phyloP scores from a whole-genome alignment of 495 filamentous ascomycete species.

The Hyaloscypha bicolor region DNA sequence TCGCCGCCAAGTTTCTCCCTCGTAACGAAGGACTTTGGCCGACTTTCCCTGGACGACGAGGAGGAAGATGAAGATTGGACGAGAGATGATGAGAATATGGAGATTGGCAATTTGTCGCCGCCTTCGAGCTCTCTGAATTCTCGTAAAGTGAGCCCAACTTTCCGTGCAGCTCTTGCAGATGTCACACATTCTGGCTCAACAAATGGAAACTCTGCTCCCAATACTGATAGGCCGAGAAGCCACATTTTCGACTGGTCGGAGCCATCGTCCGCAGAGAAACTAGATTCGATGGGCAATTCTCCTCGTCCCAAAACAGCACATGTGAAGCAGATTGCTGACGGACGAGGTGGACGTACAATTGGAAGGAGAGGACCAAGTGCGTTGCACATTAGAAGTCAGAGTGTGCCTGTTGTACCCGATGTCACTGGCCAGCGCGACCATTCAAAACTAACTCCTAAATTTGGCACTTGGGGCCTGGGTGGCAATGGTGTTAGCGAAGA shows the following conservation, averaged over 20 bases:
- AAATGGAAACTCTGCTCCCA: constrained; percentile 39
- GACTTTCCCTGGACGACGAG: constrained; percentile 54
- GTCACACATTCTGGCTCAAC: constrained; percentile 42
- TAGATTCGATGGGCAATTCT: constrained; percentile 54
- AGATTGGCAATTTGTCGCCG: constrained; percentile 54
- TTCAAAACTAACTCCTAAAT: constrained; percentile 69
- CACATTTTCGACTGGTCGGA: constrained; percentile 91
- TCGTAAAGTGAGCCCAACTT: constrained; percentile 45
- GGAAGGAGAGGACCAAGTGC: constrained; percentile 76
- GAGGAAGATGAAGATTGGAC: constrained; percentile 68
- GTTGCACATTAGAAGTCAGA: constrained; percentile 88
- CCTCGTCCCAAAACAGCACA: constrained; percentile 85
- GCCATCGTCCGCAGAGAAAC: constrained; percentile 58
- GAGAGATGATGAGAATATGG: constrained; percentile 53
- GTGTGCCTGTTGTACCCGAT: constrained; percentile 86
- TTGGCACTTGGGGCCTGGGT: constrained; percentile 85
- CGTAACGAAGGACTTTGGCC: constrained; percentile 42
- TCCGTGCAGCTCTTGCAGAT: constrained; percentile 44
- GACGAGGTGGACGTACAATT: constrained; percentile 70
- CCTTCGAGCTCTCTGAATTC: constrained; percentile 46
- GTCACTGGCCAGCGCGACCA: constrained; percentile 53
- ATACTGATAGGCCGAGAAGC: constrained; percentile 51
- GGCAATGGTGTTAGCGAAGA: constrained; percentile 61
- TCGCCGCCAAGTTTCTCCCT: constrained; percentile 34
- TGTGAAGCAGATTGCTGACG: constrained; percentile 77